Percentiles rank a stretch among this genome's conserved stretches.
These are phyloP conservation scores for Huntiella bhutanensis DNA, from an alignment of 2,329 filamentous ascomycete species.

Conservation along the genomic window DNA sequence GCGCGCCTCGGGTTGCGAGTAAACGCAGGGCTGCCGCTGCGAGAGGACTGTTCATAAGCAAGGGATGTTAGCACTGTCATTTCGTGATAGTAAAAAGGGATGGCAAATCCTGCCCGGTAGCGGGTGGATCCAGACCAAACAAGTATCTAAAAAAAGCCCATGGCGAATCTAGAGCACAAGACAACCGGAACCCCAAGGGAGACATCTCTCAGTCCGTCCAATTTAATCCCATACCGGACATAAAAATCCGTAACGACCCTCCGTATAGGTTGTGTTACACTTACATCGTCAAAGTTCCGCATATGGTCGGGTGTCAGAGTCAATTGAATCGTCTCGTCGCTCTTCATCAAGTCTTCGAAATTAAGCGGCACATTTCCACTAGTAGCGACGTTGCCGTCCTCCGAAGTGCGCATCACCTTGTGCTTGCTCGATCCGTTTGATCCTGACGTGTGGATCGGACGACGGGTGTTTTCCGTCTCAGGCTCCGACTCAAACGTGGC, in stretches of 20 bases:
- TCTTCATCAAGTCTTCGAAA: constrained; percentile 65
- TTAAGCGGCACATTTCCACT: constrained; percentile 44
- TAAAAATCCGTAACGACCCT: not conserved
- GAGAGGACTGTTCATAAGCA: constrained; percentile 5
- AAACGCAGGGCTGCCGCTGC: constrained; percentile 22
- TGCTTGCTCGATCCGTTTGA: constrained; percentile 33
- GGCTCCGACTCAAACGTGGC: not conserved
- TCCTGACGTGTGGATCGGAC: constrained; percentile 28
- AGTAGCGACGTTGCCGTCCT: constrained; percentile 30
- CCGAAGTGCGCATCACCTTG: constrained; percentile 36
- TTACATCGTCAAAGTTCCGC: constrained; percentile 45
- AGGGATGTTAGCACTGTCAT: constrained; percentile 1
- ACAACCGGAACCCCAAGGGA: not conserved
- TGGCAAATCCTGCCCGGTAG: no score
- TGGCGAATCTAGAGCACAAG: not conserved
- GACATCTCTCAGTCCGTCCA: not conserved
- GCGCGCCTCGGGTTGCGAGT: constrained; percentile 25
- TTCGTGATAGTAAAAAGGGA: not conserved
- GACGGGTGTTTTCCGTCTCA: constrained; percentile 12
- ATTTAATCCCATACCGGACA: not conserved
- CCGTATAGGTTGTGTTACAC: not conserved
- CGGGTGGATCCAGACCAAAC: no score
- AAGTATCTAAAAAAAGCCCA: no score
- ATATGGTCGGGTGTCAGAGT: constrained; percentile 66
- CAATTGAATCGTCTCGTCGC: constrained; percentile 65